Base-by-base conservation (phyloP, 306 rosid genomes). In the Astragalus membranaceus region DNA sequence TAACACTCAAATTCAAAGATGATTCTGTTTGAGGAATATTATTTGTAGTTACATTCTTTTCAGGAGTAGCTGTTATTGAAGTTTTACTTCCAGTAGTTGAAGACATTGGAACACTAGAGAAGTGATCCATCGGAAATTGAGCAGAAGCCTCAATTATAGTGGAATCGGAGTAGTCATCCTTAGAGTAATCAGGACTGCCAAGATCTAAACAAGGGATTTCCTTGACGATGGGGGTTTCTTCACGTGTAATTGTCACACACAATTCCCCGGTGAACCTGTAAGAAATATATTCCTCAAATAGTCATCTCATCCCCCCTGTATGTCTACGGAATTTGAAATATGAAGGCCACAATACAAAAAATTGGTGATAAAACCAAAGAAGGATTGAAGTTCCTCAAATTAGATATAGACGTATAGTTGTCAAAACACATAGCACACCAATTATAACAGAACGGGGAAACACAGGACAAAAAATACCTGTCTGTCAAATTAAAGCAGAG, bases 1-100 rank as follows among this genome's bases (percentile, higher is more conserved):
- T 89, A 55, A 89, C 96, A 82, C 98, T 92, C 81, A 65, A 62
- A 87, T 79, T 79, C 78, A 82, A 59, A 73, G 79, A 76, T 6
- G 88, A 87, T 30, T 89, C 98, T 66, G 49, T 78, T 81, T 92
- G 89, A 15, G 63, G 68, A 72, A 69, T 75, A 59, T 76, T 67
- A 70, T 59, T 80, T 72, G 76, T 37, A 68, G 74, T 46, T 20
- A 69, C 74, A 70, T 54, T 77, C 82, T 73, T 92, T 70, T 80
- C 84, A 48, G 96, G 94, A 53, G 94, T 90, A 62, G 75, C 60
- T 55, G 76, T 73, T 17, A 75, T 70, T 56, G 84, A 69, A 72
- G 75, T 60, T 70, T 66, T 76, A 59, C 65, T 50, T 77, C 74
- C 56, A 47, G 48, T 59, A 36, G 79, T 30, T 37, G 76, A 75